Conservation (phyloP, 1,284 basidiomycete species). For the Apiotrichum domesticum region DNA sequence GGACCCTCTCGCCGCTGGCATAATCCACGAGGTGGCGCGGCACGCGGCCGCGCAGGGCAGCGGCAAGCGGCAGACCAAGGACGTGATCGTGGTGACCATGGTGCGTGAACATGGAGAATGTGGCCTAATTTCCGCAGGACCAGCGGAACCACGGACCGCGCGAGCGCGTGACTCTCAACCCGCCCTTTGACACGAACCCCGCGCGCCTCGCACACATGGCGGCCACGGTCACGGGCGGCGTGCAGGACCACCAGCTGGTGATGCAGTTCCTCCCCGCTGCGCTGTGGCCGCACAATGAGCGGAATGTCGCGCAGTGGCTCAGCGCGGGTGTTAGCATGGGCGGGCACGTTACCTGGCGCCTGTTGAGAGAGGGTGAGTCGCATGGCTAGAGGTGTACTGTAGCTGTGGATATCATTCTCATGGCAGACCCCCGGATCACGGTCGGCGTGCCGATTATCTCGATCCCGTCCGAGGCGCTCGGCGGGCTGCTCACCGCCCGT, state of each 20-base stretch:
- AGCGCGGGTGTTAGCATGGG: conserved; percentile 48
- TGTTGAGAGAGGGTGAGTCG: conserved; percentile 10
- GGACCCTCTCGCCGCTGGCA: conserved; percentile 30
- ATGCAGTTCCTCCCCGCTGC: conserved; percentile 69
- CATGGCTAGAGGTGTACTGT: not conserved
- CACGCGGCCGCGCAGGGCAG: conserved; percentile 3
- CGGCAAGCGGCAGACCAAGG: conserved; percentile 18
- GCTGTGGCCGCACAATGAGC: conserved; percentile 64
- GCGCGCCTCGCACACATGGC: not conserved
- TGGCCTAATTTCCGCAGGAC: conserved; percentile 41
- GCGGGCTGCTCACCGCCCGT: conserved; percentile 55
- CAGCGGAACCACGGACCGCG: conserved; percentile 66
- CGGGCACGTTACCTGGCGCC: conserved; percentile 21
- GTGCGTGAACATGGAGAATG: conserved; percentile 17
- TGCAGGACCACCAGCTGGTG: conserved; percentile 66
- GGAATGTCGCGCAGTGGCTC: conserved; percentile 59
- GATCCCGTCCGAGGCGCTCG: conserved; percentile 64
- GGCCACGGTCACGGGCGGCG: conserved; percentile 51
- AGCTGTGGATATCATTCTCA: too few species aligned
- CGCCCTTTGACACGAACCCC: not conserved
- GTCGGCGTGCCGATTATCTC: conserved; percentile 68
- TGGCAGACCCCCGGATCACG: conserved; percentile 57
- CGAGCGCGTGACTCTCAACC: conserved; percentile 43
- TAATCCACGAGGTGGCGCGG: conserved; percentile 24
- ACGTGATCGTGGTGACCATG: conserved; percentile 41